Evolutionary conservation across 129 eudicot species (phyloP), one percentile per base, ranked within the genome.

Genomic region (Tagetes erecta): DNA sequence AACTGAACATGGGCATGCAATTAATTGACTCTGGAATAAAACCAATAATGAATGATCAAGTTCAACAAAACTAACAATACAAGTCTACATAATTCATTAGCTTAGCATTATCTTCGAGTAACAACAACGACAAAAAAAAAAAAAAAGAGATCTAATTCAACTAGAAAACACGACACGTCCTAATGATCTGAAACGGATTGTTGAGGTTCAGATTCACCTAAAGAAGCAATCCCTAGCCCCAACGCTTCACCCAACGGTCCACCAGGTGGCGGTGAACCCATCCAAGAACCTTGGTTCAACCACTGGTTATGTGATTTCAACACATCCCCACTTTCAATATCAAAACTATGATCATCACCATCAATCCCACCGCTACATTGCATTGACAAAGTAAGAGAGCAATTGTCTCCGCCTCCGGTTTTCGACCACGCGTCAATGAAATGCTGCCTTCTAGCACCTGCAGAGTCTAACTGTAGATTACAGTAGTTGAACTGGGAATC

Each of bases 241-340:
- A 90, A 78, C 1, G 93, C 96, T 67, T 90, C 96, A 49, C 91
- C 96, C 56, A 90, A 76, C 1, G 96, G 96, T 10, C 96, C 96
- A 71, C 96, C 96, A 5, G 92, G 89, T 8, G 80, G 71, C 6
- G 80, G 71, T 55, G 87, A 77, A 66, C 74, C 76, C 80, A 86
- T 79, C 95, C 95, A 86, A 12, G 82, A 72, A 68, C 73, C 80
- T 50, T 80, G 77, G 67, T 51, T 81, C 78, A 82, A 58, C 91
- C 86, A 81, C 76, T 78, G 80, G 53, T 46, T 63, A 9, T 59
- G 38, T 5, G 81, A 68, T 80, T 75, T 78, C 77, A 65, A 11
- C 52, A 40, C 67, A 44, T 77, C 87, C 1, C 11, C 76, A 39
- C 35, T 47, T 82, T 75, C 76, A 5, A 63, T 8, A 6, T 60